Conservation (phyloP, 164 flowering plant species). For the Chloranthus sessilifolius region DNA sequence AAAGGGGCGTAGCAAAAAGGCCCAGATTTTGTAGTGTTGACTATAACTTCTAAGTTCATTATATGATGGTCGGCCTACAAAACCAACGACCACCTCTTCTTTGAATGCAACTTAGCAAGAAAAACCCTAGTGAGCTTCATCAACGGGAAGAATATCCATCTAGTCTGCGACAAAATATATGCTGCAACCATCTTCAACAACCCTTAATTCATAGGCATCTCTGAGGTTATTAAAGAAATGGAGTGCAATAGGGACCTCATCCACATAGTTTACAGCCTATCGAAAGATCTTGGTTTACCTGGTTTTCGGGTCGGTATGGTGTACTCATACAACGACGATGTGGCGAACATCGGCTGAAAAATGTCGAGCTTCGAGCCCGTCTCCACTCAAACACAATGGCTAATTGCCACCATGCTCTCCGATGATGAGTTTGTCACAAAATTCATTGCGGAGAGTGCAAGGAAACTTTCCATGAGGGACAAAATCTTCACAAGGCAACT, state of each 20-base stretch:
- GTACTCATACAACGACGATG: conserved; percentile 44
- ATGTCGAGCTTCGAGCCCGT: conserved; percentile 52
- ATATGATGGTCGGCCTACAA: no score
- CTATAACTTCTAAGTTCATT: no score
- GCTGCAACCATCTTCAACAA: conserved; percentile 50
- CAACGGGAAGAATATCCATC: conserved; percentile 62
- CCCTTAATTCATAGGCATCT: conserved; percentile 59
- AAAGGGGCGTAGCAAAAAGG: no score
- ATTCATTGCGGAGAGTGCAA: conserved; percentile 35
- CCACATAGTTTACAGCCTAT: conserved; percentile 67
- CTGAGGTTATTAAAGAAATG: conserved; percentile 34
- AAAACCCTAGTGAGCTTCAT: conserved; percentile 52
- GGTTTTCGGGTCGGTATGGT: conserved; percentile 64
- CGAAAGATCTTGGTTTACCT: conserved; percentile 66
- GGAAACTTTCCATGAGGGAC: conserved; percentile 32
- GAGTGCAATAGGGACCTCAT: conserved; percentile 48
- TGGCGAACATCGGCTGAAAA: conserved; percentile 48
- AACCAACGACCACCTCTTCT: no score
- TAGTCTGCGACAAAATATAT: conserved; percentile 65
- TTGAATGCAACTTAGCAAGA: conserved; percentile 22
- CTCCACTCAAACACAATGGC: conserved; percentile 53
- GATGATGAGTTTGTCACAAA: conserved; percentile 38
- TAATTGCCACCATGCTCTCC: conserved; percentile 47
- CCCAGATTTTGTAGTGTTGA: no score
- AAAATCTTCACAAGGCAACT: conserved; percentile 20